Evolutionary conservation across 495 filamentous ascomycete genomes (phyloP), one percentile per base, ranked within the genome.

Genomic region (Podospora fimiseda): DNA sequence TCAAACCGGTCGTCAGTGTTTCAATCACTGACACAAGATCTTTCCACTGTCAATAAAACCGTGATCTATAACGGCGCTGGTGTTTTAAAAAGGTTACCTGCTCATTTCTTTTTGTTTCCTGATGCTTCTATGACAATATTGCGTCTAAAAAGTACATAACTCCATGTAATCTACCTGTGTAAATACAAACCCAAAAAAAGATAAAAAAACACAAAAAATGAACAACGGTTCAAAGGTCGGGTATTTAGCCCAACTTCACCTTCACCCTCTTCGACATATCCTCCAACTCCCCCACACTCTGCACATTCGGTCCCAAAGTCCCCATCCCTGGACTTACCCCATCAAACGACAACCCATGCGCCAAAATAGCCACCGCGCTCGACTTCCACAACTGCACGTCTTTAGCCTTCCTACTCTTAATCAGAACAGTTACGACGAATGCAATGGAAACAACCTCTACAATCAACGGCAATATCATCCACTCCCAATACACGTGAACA

Each of bases 301-400:
- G 20, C 6, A 30, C 44, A 47, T 33, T 44, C 4, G 42, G 15
- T 14, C 42, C 42, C 19, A 44, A 6, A 8, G 22, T 6, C 22
- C 14, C 42, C 16, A 44, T 20, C 15, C 6, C 9, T 13, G 14
- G 1, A 21, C 14, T 44, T 19, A 21, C 44, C 20, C 23, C 21
- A 47, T 21, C 43, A 8, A 18, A 20, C 22, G 44, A 22, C 14
- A 47, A 15, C 8, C 23, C 15, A 16, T 47, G 44, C 9, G 21
- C 14, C 2, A 58, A 7, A 27, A 53, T 15, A 23, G 56, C 56
- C 7, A 43, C 19, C 14, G 46, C 45, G 3, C 50, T 53, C 21
- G 43, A 47, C 36, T 53, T 58, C 56, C 51, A 58, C 8, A 53
- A 46, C 37, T 47, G 50, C 39, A 58, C 16, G 13, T 18, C 6